Conservation (phyloP, 768 basidiomycete genomes). For the Termitomyces sp. region DNA sequence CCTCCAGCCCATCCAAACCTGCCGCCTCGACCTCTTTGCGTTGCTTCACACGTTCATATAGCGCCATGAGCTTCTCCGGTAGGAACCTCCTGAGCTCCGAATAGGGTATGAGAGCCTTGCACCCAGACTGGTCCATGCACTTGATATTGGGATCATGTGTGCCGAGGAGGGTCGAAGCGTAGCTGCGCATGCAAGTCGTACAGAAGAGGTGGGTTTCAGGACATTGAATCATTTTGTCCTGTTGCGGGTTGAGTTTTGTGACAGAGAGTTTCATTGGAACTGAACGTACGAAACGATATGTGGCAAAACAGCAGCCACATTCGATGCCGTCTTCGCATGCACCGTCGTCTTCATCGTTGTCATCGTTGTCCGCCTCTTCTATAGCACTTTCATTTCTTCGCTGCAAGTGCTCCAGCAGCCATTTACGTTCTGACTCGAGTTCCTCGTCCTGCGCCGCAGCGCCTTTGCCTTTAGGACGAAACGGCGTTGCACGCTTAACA, state of each 20-base stretch:
- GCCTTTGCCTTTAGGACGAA: slow-evolving; percentile 23
- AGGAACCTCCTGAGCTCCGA: slow-evolving; percentile 69
- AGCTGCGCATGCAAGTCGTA: slow-evolving; percentile 58
- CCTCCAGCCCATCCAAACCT: slow-evolving; percentile 73
- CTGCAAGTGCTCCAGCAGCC: slow-evolving; percentile 34
- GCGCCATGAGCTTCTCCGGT: slow-evolving; percentile 53
- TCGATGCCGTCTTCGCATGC: slow-evolving; percentile 60
- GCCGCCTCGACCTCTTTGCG: slow-evolving; percentile 78
- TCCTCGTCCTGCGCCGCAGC: slow-evolving; percentile 32
- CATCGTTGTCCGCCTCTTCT: slow-evolving; percentile 21
- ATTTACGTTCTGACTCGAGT: slow-evolving; percentile 38
- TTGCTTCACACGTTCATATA: slow-evolving; percentile 74
- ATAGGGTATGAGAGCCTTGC: slow-evolving; percentile 60
- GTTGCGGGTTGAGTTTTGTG: background rate
- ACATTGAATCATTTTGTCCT: slow-evolving; percentile 67
- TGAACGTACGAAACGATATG: slow-evolving; percentile 61
- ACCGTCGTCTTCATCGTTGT: slow-evolving; percentile 20
- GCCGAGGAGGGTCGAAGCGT: slow-evolving; percentile 65
- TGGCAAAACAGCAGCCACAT: slow-evolving; percentile 83
- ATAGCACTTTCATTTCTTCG: slow-evolving; percentile 6
- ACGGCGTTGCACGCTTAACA: slow-evolving; percentile 24
- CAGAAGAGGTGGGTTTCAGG: slow-evolving; percentile 90
- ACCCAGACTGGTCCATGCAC: slow-evolving; percentile 83
- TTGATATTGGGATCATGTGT: slow-evolving; percentile 54
- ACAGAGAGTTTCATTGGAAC: background rate